These are phyloP conservation scores for Daldinia loculata DNA, from an alignment of 495 filamentous ascomycete genomes.

Conservation along the genomic window DNA sequence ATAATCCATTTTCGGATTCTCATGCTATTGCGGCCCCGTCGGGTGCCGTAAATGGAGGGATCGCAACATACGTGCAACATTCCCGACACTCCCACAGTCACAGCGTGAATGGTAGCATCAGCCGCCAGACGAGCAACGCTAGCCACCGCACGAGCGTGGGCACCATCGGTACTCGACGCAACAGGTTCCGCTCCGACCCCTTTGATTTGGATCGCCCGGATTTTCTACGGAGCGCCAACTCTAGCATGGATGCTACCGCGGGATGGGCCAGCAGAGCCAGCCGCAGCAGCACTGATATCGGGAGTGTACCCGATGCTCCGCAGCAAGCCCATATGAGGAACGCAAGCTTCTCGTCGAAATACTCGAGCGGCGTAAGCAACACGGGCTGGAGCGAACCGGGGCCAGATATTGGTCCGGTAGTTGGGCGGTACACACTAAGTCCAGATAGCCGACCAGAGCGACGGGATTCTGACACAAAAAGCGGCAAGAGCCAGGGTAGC, in stretches of 20 bases:
- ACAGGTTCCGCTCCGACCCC: constrained; percentile 69
- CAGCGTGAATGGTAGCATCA: constrained; percentile 48
- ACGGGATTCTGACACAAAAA: constrained; percentile 22
- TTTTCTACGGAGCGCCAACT: constrained; percentile 47
- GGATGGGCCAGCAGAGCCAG: constrained; percentile 33
- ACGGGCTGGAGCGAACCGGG: constrained; percentile 62
- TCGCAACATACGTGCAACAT: constrained; percentile 53
- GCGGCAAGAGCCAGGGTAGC: constrained; percentile 42
- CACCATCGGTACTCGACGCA: constrained; percentile 48
- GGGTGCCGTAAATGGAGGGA: constrained; percentile 31
- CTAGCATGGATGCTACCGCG: constrained; percentile 19
- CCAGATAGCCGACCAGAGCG: constrained; percentile 32
- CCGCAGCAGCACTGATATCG: constrained; percentile 27
- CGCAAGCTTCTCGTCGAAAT: constrained; percentile 56
- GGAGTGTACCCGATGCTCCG: constrained; percentile 31
- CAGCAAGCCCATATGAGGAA: constrained; percentile 36
- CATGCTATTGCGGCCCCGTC: constrained; percentile 45
- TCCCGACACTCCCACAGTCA: constrained; percentile 57
- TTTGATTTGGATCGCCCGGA: constrained; percentile 70
- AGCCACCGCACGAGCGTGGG: constrained; percentile 42
- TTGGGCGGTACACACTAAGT: constrained; percentile 44
- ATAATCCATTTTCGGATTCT: constrained; percentile 57
- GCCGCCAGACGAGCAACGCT: constrained; percentile 27
- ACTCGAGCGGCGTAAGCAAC: constrained; percentile 55
- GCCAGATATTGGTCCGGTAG: constrained; percentile 58